Evolutionary conservation across 2,329 filamentous ascomycete genomes (phyloP).

Genomic region (Arthrobotrys pseudoclavata): DNA sequence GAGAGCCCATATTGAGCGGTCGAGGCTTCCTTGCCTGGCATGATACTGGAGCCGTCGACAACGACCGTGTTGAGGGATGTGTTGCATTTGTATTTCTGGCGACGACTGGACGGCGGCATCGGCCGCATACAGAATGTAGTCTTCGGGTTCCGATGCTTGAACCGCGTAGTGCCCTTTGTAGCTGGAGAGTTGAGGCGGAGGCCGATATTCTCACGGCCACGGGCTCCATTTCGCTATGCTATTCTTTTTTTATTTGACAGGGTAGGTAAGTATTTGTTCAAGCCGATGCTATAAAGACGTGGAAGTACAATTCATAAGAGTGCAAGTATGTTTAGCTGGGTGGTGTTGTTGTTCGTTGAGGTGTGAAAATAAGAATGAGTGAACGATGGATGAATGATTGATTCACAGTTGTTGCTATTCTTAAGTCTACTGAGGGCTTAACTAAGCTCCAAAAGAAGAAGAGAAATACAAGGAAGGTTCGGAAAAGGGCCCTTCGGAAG

Average conservation of each 20-base stretch:
- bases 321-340: too few species aligned
- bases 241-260: slow-evolving; percentile 3
- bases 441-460: not conserved
- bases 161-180: slow-evolving; percentile 16
- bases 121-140: slow-evolving; percentile 24
- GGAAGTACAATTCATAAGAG: too few species aligned
- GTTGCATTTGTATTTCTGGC: slow-evolving; percentile 23
- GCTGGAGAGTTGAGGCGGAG: slow-evolving; percentile 31
- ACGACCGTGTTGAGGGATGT: slow-evolving; percentile 24
- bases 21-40: slow-evolving; percentile 47
- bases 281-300: too few species aligned
- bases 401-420: too few species aligned
- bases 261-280: too few species aligned
- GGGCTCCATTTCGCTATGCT: slow-evolving; percentile 33
- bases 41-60: slow-evolving; percentile 30
- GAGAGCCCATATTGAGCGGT: slow-evolving; percentile 29
- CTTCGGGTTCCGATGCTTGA: not conserved
- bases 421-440: too few species aligned
- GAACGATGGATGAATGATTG: too few species aligned
- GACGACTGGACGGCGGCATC: slow-evolving; percentile 35
- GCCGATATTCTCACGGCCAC: slow-evolving; percentile 26
- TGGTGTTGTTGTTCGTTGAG: too few species aligned
- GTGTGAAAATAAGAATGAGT: too few species aligned
- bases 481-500: not conserved
- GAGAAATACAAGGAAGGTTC: not conserved